Conservation (phyloP, 768 basidiomycete species). For the Phanerochaete sordida region DNA sequence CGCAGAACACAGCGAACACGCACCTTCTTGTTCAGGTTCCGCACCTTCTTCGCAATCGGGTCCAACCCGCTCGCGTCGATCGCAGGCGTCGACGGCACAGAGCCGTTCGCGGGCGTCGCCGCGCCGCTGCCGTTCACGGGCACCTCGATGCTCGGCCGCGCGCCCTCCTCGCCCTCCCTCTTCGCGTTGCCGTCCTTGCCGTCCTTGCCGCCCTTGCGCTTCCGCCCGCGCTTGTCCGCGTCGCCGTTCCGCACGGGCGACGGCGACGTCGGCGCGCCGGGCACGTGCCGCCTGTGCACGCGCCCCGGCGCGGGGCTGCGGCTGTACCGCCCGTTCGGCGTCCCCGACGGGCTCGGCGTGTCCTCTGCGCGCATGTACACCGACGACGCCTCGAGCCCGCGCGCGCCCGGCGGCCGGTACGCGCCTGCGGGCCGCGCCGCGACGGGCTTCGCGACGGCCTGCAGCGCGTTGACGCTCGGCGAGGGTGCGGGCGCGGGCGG, state of each 20-base stretch:
- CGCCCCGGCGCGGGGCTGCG: constrained; percentile 49
- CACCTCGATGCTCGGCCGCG: constrained; percentile 35
- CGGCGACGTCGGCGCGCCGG: constrained; percentile 59
- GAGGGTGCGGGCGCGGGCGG: constrained; percentile 68
- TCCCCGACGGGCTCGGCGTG: constrained; percentile 53
- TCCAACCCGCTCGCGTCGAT: constrained; percentile 58
- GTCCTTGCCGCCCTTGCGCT: constrained; percentile 41
- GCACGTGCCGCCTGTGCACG: constrained; percentile 54
- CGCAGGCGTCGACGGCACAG: constrained; percentile 52
- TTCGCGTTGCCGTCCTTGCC: too few relatives aligned
- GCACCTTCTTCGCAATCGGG: constrained; percentile 84
- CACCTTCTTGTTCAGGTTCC: constrained; percentile 96
- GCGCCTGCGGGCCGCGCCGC: constrained; percentile 75
- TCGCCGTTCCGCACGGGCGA: constrained; percentile 43
- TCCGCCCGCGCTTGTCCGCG: constrained; percentile 54
- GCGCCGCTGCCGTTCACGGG: constrained; percentile 22
- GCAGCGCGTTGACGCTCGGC: constrained; percentile 48
- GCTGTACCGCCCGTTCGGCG: constrained; percentile 59
- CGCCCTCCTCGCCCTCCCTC: constrained; percentile 23
- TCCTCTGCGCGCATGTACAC: constrained; percentile 92
- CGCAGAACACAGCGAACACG: constrained; percentile 16
- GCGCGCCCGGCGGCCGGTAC: constrained; percentile 90
- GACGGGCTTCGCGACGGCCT: constrained; percentile 49
- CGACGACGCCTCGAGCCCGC: constrained; percentile 82
- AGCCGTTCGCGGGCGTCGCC: constrained; percentile 20